Percentiles rank a stretch among this genome's conserved stretches.
phyloP scores from a whole-genome alignment of 805 yeast species.

The Spathaspora sp. region DNA sequence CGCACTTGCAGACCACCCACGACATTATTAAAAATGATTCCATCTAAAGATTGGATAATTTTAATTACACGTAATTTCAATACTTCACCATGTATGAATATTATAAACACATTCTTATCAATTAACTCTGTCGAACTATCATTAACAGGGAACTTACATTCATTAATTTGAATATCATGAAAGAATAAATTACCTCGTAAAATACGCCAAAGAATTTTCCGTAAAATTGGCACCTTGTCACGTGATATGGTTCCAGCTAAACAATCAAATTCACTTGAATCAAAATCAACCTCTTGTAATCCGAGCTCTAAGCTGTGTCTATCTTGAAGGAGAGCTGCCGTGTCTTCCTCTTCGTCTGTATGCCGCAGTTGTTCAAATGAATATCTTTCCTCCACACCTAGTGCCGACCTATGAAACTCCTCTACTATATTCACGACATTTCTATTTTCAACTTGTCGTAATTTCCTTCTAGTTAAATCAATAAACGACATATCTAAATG shows the following conservation, averaged over 20 bases:
- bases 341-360: conserved; percentile 13
- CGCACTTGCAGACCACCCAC: conserved; percentile 26
- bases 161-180: conserved; percentile 33
- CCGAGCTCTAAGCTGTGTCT: conserved; percentile 20
- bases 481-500: conserved; percentile 35
- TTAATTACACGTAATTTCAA: conserved; percentile 30
- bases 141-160: conserved; percentile 10
- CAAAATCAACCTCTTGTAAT: conserved; percentile 10
- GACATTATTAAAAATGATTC: conserved; percentile 33
- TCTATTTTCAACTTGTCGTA: conserved; percentile 30
- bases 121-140: conserved; percentile 11
- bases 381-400: conserved; percentile 5
- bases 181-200: conserved; percentile 40
- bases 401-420: conserved; percentile 27
- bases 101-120: conserved; percentile 34
- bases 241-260: conserved; percentile 34
- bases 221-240: conserved; percentile 32
- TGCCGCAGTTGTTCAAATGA: not conserved
- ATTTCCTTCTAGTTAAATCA: conserved; percentile 20
- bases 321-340: conserved; percentile 22
- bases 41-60: conserved; percentile 38
- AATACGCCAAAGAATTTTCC: conserved; percentile 42
- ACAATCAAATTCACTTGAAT: conserved; percentile 25
- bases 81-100: conserved; percentile 39
- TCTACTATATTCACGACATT: conserved; percentile 28